phyloP scores from a whole-genome alignment of 306 rosid species.

The Sophora flavescens region DNA sequence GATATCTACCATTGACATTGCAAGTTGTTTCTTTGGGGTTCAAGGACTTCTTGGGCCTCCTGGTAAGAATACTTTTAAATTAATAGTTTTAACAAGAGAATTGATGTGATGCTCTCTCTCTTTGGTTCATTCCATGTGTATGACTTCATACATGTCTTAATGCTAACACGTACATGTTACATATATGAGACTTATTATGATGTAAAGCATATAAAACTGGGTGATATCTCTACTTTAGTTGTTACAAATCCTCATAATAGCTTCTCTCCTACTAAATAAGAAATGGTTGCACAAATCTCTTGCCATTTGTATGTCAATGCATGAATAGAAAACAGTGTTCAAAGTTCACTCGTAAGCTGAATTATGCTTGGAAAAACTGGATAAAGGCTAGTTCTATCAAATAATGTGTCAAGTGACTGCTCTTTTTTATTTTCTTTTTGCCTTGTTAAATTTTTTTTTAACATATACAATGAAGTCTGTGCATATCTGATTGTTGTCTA shows the following conservation, averaged over 20 bases:
- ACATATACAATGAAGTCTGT: slow-evolving; percentile 4
- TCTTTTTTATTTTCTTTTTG: background rate
- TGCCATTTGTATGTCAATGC: background rate
- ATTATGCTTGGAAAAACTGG: slow-evolving; percentile 23
- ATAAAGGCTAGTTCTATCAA: slow-evolving; percentile 9
- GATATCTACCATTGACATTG: slow-evolving; percentile 70
- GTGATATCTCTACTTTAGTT: slow-evolving; percentile 28
- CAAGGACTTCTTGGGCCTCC: slow-evolving; percentile 70
- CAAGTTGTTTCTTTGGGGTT: slow-evolving; percentile 92
- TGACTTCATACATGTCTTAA: slow-evolving; percentile 27
- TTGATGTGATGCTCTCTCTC: slow-evolving; percentile 7
- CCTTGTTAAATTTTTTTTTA: slow-evolving; percentile 20
- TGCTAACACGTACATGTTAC: slow-evolving; percentile 19
- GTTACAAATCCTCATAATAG: slow-evolving; percentile 24
- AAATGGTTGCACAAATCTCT: slow-evolving; percentile 24
- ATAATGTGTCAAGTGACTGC: background rate
- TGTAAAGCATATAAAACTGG: slow-evolving; percentile 24
- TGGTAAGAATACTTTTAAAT: slow-evolving; percentile 56
- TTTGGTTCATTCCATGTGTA: slow-evolving; percentile 20
- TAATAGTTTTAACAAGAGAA: background rate
- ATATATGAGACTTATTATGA: slow-evolving; percentile 29
- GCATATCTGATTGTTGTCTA: background rate
- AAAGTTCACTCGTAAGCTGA: slow-evolving; percentile 22
- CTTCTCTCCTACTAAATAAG: background rate
- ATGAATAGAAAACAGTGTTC: slow-evolving; percentile 7